phyloP scores from a whole-genome alignment of 257 asterid species.

The Salvia hispanica region DNA sequence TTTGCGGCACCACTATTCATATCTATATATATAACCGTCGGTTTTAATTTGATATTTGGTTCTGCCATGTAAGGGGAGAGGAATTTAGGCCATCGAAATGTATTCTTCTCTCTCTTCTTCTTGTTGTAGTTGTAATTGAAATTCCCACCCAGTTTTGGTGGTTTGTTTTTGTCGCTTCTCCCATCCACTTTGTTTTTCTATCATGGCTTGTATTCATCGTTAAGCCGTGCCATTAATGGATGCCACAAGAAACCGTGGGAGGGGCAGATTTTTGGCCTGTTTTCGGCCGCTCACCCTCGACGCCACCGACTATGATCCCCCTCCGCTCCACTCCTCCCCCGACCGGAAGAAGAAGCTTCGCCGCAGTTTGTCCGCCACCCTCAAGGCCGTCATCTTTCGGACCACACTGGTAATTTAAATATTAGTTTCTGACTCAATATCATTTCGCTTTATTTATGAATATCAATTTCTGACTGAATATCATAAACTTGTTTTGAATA shows the following conservation, averaged over 20 bases:
- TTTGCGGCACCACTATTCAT: conserved; percentile 37
- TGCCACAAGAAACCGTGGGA: conserved; percentile 41
- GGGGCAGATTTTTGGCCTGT: conserved; percentile 41
- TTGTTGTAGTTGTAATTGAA: conserved; percentile 16
- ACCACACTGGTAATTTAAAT: conserved; percentile 36
- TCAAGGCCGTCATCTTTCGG: conserved; percentile 44
- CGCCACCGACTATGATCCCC: conserved; percentile 7
- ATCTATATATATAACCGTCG: conserved; percentile 13
- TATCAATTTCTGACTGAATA: no score
- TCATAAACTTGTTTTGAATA: no score
- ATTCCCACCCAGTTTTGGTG: not conserved
- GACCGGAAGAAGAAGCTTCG: conserved; percentile 32
- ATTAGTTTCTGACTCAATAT: no score
- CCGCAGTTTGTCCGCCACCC: conserved; percentile 40
- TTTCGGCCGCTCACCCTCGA: conserved; percentile 23
- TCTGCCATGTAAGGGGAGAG: conserved; percentile 19
- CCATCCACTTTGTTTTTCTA: not conserved
- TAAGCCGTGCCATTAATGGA: conserved; percentile 28
- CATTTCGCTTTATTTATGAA: no score
- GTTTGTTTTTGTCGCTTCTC: conserved; percentile 14
- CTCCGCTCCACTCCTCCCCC: conserved; percentile 11
- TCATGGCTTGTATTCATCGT: conserved; percentile 29
- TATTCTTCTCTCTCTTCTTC: not conserved
- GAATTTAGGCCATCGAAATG: conserved; percentile 4
- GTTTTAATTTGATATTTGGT: not conserved